Evolutionary conservation across 2,329 filamentous ascomycete species (phyloP), one percentile per base, ranked within the genome.

Genomic region (Tricladium varicosporioides): DNA sequence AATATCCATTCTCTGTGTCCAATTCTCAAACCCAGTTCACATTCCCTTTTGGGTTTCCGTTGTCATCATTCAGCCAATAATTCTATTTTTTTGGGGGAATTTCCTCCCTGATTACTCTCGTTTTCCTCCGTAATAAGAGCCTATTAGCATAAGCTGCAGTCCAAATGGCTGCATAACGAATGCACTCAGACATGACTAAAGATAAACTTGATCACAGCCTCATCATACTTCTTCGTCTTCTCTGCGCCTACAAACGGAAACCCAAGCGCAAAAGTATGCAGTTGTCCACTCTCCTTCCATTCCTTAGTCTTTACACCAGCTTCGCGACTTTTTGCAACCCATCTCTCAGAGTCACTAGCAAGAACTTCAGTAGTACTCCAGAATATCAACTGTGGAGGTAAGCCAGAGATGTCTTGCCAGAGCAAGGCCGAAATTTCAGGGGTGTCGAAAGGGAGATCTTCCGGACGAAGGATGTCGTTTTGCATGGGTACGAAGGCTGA

Each of bases 401-500:
- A 19, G 2, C 15, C 36, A 11, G 31, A n/a, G 5, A 51, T 27
- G 18, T 51, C 48, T 27, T 42, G 14, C 9, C 19, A 16, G 16
- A 51, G 32, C 10, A 22, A 36, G 31, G 48, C 48, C 9, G 48
- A 51, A 19, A 51, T 51, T 16, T 51, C 48, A n/a, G 48, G 48
- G 2, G 48, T 36, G 33, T 51, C 48, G 48, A 22, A 51, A 5
- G 48, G 48, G 15, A 51, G 32, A 22, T n/a, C 16, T 19, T 36
- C 15, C 15, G 48, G 48, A 8, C 48, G 31, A 16, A 51, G 48
- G 2, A 42, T 10, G 48, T 51, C 32, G 32, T 42, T 51, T 27
- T 27, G 22, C 9, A 40, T 51, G 15, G 18, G 15, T 10, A 16
- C 15, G 32, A 14, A 31, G 15, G 14, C 32, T 18, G 31, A 11